phyloP scores from a whole-genome alignment of 305 asterid species.

The Solanum chacoense region DNA sequence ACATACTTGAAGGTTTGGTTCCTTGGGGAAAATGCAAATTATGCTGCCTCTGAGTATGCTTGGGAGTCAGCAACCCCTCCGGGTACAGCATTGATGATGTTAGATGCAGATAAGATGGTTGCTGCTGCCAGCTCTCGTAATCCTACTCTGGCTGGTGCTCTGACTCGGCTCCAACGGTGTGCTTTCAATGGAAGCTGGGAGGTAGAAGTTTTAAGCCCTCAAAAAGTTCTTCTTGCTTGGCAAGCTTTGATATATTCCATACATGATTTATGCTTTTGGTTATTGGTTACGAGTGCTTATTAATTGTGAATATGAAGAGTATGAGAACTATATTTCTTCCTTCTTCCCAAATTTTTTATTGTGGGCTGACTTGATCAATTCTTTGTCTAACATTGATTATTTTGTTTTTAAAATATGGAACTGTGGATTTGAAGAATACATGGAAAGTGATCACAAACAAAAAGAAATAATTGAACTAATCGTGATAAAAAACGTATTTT shows the following conservation, averaged over 20 bases:
- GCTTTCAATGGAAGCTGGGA: conserved; percentile 96
- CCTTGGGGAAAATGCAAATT: conserved; percentile 99
- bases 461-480: neutral
- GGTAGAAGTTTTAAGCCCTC: conserved; percentile 30
- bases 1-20: conserved; percentile 72
- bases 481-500: neutral
- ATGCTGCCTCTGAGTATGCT: conserved; percentile 99
- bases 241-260: neutral
- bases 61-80: conserved; percentile 99
- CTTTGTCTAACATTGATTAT: neutral
- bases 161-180: conserved; percentile 96
- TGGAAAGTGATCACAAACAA: neutral
- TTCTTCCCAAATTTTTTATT: neutral
- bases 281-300: neutral
- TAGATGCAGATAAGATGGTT: conserved; percentile 99
- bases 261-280: neutral
- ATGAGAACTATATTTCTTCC: neutral
- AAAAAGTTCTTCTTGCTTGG: neutral
- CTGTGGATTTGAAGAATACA: neutral
- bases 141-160: conserved; percentile 94
- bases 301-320: neutral
- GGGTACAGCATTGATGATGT: conserved; percentile 99
- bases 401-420: neutral
- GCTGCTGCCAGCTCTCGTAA: conserved; percentile 99
- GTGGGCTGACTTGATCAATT: neutral